These are phyloP conservation scores for Leptographium galeiforme DNA, from an alignment of 2,329 filamentous ascomycete genomes.

Conservation along the genomic window DNA sequence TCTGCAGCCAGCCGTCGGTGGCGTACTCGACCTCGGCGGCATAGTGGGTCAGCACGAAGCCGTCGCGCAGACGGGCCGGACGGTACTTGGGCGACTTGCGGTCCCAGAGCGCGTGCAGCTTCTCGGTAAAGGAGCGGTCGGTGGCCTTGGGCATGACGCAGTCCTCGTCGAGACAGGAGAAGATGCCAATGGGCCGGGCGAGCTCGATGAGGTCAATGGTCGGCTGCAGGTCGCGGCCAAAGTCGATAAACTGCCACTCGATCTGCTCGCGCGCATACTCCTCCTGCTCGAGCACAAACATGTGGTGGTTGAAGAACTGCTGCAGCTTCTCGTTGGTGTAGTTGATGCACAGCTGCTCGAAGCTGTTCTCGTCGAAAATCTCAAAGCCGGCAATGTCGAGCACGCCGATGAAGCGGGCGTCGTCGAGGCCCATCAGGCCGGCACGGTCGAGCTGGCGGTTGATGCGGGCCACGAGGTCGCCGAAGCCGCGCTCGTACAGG, in stretches of 20 bases:
- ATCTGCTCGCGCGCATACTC: constrained; percentile 96
- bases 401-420: constrained; percentile 92
- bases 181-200: constrained; percentile 94
- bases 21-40: constrained; percentile 96
- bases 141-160: constrained; percentile 98
- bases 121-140: constrained; percentile 93
- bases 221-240: constrained; percentile 89
- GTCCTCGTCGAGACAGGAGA: constrained; percentile 95
- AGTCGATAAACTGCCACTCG: constrained; percentile 99
- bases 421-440: constrained; percentile 66
- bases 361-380: constrained; percentile 97
- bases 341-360: constrained; percentile 98
- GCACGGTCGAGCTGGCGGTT: constrained; percentile 84
- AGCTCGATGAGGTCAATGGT: constrained; percentile 96
- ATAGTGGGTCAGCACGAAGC: constrained; percentile 94
- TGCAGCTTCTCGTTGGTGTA: constrained; percentile 99
- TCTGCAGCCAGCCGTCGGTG: constrained; percentile 89
- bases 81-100: constrained; percentile 91
- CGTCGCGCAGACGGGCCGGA: constrained; percentile 72
- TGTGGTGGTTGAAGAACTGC: constrained; percentile 99
- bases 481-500: constrained; percentile 93
- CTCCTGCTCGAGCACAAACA: constrained; percentile 98
- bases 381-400: constrained; percentile 98
- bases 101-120: constrained; percentile 93
- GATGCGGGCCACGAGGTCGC: constrained; percentile 81